Conservation (phyloP, 2,329 filamentous ascomycete species). For the Penicillium digitatum region DNA sequence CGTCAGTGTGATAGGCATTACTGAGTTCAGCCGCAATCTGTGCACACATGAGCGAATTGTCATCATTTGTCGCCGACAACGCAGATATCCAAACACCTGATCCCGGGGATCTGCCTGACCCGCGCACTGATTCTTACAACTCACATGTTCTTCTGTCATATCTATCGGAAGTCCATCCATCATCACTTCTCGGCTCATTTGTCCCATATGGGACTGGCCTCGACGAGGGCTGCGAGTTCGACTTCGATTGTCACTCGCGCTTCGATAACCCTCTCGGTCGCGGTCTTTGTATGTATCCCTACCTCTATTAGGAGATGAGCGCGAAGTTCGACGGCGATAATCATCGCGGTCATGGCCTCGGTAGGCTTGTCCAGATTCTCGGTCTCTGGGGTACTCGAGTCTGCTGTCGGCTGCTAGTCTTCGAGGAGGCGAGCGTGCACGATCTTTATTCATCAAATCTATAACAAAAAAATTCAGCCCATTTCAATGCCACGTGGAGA, state of each 20-base stretch:
- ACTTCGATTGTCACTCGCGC: conserved; percentile 36
- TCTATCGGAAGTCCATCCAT: conserved; percentile 49
- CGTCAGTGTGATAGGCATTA: conserved; percentile 49
- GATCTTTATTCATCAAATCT: conserved; percentile 34
- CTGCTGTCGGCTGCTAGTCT: conserved; percentile 38
- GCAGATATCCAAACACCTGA: not conserved
- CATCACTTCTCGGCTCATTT: conserved; percentile 49
- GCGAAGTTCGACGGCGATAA: conserved; percentile 30
- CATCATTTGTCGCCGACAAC: not conserved
- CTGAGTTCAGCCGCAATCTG: conserved; percentile 56
- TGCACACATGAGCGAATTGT: not conserved
- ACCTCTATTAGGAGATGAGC: conserved; percentile 37
- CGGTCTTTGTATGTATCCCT: conserved; percentile 42
- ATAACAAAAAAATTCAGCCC: conserved; percentile 35
- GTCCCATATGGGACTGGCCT: conserved; percentile 37
- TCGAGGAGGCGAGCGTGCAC: conserved; percentile 34
- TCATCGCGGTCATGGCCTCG: conserved; percentile 37
- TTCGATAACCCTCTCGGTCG: conserved; percentile 46
- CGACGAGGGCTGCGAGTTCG: conserved; percentile 38
- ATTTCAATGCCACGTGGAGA: conserved; percentile 21
- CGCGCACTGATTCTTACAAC: conserved; percentile 19
- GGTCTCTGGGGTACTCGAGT: conserved; percentile 33
- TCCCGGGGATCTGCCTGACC: not conserved
- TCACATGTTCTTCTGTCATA: conserved; percentile 51
- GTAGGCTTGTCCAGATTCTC: conserved; percentile 30